Percentiles rank a stretch among this genome's conserved stretches.
These are phyloP conservation scores for Datisca glomerata DNA, from an alignment of 306 rosid genomes.

Conservation along the genomic window DNA sequence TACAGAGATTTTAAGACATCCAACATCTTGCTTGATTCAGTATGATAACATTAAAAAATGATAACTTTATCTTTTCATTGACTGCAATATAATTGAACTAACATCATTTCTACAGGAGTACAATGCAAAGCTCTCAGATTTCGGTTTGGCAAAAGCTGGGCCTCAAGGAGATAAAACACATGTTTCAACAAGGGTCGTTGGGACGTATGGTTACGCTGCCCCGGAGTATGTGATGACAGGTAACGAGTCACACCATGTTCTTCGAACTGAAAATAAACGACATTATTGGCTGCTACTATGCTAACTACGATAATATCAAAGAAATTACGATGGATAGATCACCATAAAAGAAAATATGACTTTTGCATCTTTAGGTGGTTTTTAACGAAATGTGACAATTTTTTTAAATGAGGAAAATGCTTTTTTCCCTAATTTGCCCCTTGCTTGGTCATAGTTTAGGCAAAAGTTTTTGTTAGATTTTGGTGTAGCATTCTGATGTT, in stretches of 20 bases:
- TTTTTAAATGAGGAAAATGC: too few relatives aligned
- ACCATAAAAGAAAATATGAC: too few relatives aligned
- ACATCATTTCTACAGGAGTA: conserved; percentile 44
- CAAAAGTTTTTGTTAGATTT: too few relatives aligned
- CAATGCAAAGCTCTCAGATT: conserved; percentile 96
- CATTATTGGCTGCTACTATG: too few relatives aligned
- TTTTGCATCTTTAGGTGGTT: too few relatives aligned
- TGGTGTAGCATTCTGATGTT: too few relatives aligned
- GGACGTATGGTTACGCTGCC: conserved; percentile 92
- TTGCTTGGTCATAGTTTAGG: too few relatives aligned
- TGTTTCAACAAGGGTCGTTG: conserved; percentile 91
- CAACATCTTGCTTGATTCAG: conserved; percentile 88
- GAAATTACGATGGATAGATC: too few relatives aligned
- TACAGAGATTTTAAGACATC: conserved; percentile 97
- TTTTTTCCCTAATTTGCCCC: too few relatives aligned
- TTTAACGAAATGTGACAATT: too few relatives aligned
- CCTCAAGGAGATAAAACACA: conserved; percentile 95
- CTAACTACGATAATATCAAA: too few relatives aligned
- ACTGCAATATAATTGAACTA: not conserved
- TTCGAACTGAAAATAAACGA: too few relatives aligned
- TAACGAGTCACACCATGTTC: conserved; percentile 10
- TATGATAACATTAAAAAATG: conserved; percentile 19
- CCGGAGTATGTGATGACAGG: conserved; percentile 98
- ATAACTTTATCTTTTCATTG: not conserved
- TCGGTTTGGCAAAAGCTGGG: conserved; percentile 96